Evolutionary conservation across 768 basidiomycete genomes (phyloP).

Genomic region (Trametes meyenii): DNA sequence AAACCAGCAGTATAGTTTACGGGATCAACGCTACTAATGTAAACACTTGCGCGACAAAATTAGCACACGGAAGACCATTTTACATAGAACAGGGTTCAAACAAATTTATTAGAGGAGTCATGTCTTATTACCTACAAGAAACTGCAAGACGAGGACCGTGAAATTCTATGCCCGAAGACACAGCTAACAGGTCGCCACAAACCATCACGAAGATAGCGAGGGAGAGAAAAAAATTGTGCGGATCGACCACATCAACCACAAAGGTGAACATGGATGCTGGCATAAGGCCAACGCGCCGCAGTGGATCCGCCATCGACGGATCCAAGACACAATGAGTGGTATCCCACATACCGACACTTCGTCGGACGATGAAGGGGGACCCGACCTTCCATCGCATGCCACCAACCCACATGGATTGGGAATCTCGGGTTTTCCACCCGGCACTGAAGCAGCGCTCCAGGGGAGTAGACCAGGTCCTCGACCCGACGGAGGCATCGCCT

Average conservation of each 20-base stretch:
- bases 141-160: neutral
- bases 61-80: neutral
- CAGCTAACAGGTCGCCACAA: slow-evolving; percentile 10
- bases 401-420: too few species aligned
- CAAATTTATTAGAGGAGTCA: neutral
- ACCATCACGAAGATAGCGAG: slow-evolving; percentile 40
- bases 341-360: neutral
- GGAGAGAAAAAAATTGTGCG: slow-evolving; percentile 39
- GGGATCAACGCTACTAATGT: too few species aligned
- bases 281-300: slow-evolving; percentile 10
- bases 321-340: slow-evolving; percentile 1
- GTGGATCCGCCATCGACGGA: neutral
- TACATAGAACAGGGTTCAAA: neutral
- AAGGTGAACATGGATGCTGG: slow-evolving; percentile 1
- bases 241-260: slow-evolving; percentile 5
- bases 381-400: too few species aligned
- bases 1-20: too few species aligned
- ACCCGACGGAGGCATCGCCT: neutral
- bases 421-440: too few species aligned
- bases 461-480: too few species aligned
- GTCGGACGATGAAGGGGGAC: neutral
- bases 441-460: too few species aligned
- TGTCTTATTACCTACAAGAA: neutral
- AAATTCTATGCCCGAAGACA: slow-evolving; percentile 17
- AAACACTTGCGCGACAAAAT: too few species aligned